Base-by-base conservation (phyloP, 2,329 filamentous ascomycete species). In the Madurella fahalii region DNA sequence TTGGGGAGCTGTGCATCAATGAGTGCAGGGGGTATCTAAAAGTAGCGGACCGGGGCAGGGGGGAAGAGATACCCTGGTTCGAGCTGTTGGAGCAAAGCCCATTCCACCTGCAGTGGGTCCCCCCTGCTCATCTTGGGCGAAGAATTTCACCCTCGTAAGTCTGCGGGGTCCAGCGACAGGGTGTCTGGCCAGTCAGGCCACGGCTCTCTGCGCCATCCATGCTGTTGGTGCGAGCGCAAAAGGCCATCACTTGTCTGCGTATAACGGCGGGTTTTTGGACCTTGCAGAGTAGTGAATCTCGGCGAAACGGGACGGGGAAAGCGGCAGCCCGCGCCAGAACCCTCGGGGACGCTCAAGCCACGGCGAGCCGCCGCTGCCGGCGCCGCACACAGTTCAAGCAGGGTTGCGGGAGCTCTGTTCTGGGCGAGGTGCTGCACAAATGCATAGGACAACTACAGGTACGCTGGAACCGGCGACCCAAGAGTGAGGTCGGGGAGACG, bases 21-120 rank as follows among this genome's bases (percentile, higher is more conserved):
- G 56, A 46, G 30, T 56, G 50, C 50, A 57, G 54, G 54, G 56
- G 50, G 52, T 25, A 44, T 61, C 57, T 59, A 61, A 64, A 60
- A 61, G 57, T 61, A 61, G 59, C 59, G 45, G 60, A 53, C 53
- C 46, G 44, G 25, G 51, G 39, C 46, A 37, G 34, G 44, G 49
- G 46, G 50, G 44, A 40, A 53, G 54, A 56, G 45, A 40, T 44
- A 31, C 48, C 47, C 37, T 47, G 31, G 43, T 44, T 42, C 50
- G 46, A 57, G 51, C 56, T 56, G 57, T 37, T 20, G 41, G 41
- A 20, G 18, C 52, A 54, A n/a, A n/a, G n/a, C n/a, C n/a, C n/a
- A 54, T 59, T 58, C 49, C 54, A 57, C 55, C 54, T 51, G 43
- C 40, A 47, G 59, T 49, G 57, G 58, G 44, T 41, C 51, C 34